phyloP scores from a whole-genome alignment of 75 land plant genomes.

The Gnetum montanum region DNA sequence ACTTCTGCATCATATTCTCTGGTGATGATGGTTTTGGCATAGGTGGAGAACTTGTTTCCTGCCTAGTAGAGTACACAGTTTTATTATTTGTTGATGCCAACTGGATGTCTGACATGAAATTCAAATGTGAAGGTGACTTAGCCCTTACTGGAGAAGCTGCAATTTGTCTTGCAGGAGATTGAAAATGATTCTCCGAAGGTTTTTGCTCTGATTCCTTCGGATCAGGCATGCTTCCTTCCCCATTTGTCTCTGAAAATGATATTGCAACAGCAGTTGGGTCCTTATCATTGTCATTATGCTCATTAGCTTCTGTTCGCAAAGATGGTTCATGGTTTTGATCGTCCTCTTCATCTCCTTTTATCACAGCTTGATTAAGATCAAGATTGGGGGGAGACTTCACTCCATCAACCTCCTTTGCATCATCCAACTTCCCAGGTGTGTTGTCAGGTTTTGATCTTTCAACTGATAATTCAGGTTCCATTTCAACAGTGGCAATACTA shows the following conservation, averaged over 20 bases:
- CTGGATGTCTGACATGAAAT: not conserved
- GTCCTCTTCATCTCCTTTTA: slow-evolving; percentile 6
- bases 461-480: no score
- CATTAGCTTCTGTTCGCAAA: not conserved
- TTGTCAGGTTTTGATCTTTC: no score
- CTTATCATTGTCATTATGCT: not conserved
- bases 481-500: no score
- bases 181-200: not conserved
- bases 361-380: slow-evolving; percentile 7
- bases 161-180: slow-evolving; percentile 4
- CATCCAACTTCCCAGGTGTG: no score
- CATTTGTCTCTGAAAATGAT: not conserved
- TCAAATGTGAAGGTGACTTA: slow-evolving; percentile 7
- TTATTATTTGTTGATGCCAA: not conserved
- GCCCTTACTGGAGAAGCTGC: slow-evolving; percentile 5
- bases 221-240: not conserved
- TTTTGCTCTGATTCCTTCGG: not conserved
- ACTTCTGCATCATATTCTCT: no score
- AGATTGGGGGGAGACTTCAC: slow-evolving; percentile 1
- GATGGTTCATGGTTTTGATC: not conserved
- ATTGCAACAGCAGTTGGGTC: not conserved
- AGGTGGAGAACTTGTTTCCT: not conserved
- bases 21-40: not conserved
- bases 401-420: slow-evolving; percentile 1
- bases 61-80: slow-evolving; percentile 9